Conservation (phyloP, 225 moss, liverwort and hornwort species). For the Asterella californica region DNA sequence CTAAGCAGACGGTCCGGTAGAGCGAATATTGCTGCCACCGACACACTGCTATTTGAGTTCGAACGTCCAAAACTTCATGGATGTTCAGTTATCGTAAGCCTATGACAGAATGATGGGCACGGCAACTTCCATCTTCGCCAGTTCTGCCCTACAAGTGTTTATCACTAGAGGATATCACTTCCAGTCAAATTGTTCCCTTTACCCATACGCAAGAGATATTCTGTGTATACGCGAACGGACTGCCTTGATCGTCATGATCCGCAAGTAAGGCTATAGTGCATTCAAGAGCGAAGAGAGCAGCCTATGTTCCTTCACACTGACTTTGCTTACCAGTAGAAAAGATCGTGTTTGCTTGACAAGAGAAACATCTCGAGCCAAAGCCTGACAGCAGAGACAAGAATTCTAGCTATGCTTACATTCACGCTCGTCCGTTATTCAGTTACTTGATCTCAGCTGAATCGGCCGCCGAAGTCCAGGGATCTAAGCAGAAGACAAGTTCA, state of each 20-base stretch:
- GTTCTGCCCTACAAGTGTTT: background rate
- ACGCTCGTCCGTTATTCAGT: conserved; percentile 18
- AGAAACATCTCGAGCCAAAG: background rate
- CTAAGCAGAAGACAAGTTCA: conserved; percentile 36
- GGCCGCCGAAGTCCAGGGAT: conserved; percentile 80
- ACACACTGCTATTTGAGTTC: too few relatives aligned
- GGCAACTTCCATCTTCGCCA: background rate
- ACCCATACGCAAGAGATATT: background rate
- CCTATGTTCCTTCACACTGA: background rate
- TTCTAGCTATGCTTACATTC: background rate
- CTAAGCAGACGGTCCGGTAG: too few relatives aligned
- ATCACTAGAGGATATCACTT: background rate
- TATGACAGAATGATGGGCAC: background rate
- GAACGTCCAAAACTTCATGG: too few relatives aligned
- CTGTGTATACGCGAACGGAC: background rate
- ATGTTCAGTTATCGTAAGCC: too few relatives aligned
- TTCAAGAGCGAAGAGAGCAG: too few relatives aligned
- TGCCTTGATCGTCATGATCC: background rate
- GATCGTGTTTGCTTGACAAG: background rate
- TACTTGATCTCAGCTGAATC: conserved; percentile 39
- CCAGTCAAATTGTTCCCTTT: background rate
- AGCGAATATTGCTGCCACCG: too few relatives aligned
- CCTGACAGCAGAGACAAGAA: background rate
- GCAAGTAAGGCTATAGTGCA: background rate
- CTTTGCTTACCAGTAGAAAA: background rate